Base-by-base conservation (phyloP, 495 filamentous ascomycete species). In the Hypoxylon lienhwacheense region DNA sequence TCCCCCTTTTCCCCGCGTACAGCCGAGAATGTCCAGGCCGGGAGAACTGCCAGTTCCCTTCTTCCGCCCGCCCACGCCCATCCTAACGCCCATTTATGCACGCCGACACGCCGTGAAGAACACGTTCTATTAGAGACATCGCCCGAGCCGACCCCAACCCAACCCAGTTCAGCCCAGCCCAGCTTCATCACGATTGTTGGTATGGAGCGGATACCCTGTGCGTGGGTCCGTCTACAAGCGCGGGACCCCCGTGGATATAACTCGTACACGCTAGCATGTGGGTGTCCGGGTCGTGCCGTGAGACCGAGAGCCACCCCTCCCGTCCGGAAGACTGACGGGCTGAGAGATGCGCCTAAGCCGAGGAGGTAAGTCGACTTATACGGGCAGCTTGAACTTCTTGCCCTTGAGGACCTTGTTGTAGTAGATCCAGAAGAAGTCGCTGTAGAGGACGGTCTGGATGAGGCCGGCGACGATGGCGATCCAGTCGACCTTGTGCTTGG, bases 341-440 rank as follows among this genome's bases (percentile, higher is more conserved):
- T 22, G 15, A 16, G 20, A 33, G 14, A 44, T 44, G 7, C 19
- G 26, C 39, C 2, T 7, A 21, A 19, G 31, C 7, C 26, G 31
- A n/a, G n/a, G n/a, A n/a, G n/a, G n/a, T n/a, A n/a, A n/a, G n/a
- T n/a, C n/a, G n/a, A n/a, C 50, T 75, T 80, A 93, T 56, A 92
- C 89, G 11, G 89, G 89, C 43, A 93, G 73, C 69, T 89, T 88
- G 67, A 93, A 93, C 72, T 87, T 91, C 79, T 89, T 87, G 42
- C 89, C 89, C 73, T 91, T 89, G 77, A 91, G 73, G 29, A 93
- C 85, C 73, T 95, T 96, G 33, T 86, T 96, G 70, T 96, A 98
- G 72, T 98, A 98, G 55, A 98, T 96, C 78, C 89, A 98, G 79
- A 98, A 98, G 76, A 98, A 98, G 73, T 98, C 93, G 44, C 89